These are phyloP conservation scores for Trichoderma asperellum DNA, from an alignment of 2,329 filamentous ascomycete species.

Conservation along the genomic window DNA sequence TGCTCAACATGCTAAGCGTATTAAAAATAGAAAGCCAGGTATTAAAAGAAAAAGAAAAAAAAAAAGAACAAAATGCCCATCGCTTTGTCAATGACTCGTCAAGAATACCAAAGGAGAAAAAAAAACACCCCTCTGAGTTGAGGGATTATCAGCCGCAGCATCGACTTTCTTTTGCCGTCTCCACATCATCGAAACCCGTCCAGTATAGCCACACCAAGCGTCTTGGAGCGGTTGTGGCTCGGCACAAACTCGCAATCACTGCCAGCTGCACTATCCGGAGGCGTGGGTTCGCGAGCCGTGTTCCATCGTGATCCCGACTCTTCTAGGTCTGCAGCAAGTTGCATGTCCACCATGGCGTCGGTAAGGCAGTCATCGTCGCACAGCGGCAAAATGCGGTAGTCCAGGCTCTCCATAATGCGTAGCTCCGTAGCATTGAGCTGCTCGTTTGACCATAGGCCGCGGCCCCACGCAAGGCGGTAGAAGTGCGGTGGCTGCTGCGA, in stretches of 20 bases:
- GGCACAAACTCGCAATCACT: constrained; percentile 39
- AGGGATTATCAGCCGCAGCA: constrained; percentile 7
- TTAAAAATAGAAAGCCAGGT: constrained; percentile 25
- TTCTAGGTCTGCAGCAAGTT: constrained; percentile 53
- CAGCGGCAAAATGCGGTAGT: constrained; percentile 65
- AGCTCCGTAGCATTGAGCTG: constrained; percentile 68
- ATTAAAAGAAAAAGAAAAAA: constrained; percentile 4
- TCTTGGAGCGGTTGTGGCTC: constrained; percentile 44
- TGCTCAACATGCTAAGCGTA: constrained; percentile 30
- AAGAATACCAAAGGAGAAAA: background rate
- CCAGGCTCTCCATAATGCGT: constrained; percentile 65
- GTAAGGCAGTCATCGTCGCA: constrained; percentile 60
- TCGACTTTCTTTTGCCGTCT: background rate
- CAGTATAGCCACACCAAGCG: constrained; percentile 31
- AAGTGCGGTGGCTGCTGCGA: constrained; percentile 56
- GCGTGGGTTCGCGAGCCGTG: constrained; percentile 36
- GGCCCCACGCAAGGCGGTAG: constrained; percentile 60
- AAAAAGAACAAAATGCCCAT: constrained; percentile 11
- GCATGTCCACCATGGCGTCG: constrained; percentile 66
- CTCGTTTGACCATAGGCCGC: constrained; percentile 59
- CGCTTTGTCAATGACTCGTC: constrained; percentile 20
- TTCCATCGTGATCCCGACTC: constrained; percentile 18
- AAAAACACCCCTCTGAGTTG: background rate
- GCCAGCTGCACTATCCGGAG: constrained; percentile 39
- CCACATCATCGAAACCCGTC: constrained; percentile 16